phyloP scores from a whole-genome alignment of 2,329 filamentous ascomycete genomes.

The Colletotrichum orbiculare region DNA sequence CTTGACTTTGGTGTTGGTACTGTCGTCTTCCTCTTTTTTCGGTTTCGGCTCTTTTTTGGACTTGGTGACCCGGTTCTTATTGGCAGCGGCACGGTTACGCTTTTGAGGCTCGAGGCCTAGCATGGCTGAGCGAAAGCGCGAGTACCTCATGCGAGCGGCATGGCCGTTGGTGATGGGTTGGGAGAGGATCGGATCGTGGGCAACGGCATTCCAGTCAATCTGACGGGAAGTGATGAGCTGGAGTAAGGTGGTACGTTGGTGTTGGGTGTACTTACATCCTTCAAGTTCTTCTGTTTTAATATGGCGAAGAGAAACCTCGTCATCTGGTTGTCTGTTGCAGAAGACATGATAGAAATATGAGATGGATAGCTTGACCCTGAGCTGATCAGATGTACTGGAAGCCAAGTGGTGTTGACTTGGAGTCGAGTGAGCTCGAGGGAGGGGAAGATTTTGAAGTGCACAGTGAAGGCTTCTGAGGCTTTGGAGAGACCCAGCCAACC shows the following conservation, averaged over 20 bases:
- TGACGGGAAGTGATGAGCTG: constrained; percentile 43
- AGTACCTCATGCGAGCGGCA: constrained; percentile 70
- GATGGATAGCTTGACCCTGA: constrained; percentile 5
- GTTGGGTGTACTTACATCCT: constrained; percentile 62
- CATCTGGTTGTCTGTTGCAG: constrained; percentile 67
- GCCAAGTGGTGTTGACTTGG: constrained; percentile 14
- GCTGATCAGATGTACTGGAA: constrained; percentile 8
- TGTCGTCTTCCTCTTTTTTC: constrained; percentile 53
- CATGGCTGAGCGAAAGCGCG: constrained; percentile 61
- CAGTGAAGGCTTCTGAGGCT: constrained; percentile 29
- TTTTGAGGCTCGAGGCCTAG: constrained; percentile 60
- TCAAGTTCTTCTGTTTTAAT: constrained; percentile 68
- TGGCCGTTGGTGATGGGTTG: constrained; percentile 69
- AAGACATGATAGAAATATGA: constrained; percentile 56
- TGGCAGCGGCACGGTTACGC: constrained; percentile 53
- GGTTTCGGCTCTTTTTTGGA: constrained; percentile 51
- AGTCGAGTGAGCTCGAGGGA: constrained; percentile 33
- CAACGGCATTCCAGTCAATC: constrained; percentile 71
- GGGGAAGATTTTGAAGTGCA: constrained; percentile 44
- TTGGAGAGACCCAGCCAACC: constrained; percentile 26
- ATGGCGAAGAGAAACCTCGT: constrained; percentile 70
- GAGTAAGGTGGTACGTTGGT: constrained; percentile 34
- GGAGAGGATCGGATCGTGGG: constrained; percentile 62
- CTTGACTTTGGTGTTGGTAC: constrained; percentile 46
- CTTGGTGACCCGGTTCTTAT: constrained; percentile 60